Base-by-base conservation (phyloP, 768 basidiomycete species). In the Epithele typhae region DNA sequence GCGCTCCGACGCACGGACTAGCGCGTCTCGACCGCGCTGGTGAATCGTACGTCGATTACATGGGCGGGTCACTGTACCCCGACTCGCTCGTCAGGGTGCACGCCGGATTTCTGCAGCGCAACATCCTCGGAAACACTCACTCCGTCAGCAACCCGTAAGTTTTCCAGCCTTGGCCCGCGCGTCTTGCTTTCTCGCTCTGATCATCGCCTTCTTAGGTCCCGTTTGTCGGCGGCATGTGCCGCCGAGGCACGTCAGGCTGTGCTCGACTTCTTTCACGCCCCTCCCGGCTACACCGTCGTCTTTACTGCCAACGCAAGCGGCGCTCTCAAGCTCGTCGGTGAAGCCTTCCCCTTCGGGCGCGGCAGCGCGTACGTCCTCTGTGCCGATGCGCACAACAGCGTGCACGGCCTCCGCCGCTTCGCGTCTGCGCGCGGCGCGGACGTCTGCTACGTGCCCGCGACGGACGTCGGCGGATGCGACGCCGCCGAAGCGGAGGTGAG, bases 41-140 rank as follows among this genome's bases (percentile, higher is more conserved):
- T 5, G 86, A 90, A 67, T 84, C 82, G 8, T 91, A 91, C 49
- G 82, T 89, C 50, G 89, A 92, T 58, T 91, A 86, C 53, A 91
- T 91, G 86, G 89, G 89, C 24, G 87, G 85, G 19, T 77, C 85
- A 0, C 69, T 91, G 25, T 88, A 87, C 53, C 89, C 89, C 10
- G 84, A 87, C 55, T 84, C 81, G 55, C 77, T 92, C 25, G 76
- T 91, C 48, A 75, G 74, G 32, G 77, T 79, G 9, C 86, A 90
- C 54, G 72, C 80, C 33, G 76, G 78, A 40, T 88, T 90, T 59
- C 74, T 92, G 25, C 78, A 72, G 33, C 69, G 67, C 41, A 79
- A 65, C 58, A 72, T 91, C 36, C 74, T 92, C 48, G 89, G 88
- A 1, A 91, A 92, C 61, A 90, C 89, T 1, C 89, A 92, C 63